Evolutionary conservation across 805 yeast genomes (phyloP).

Genomic region (Ogataea corticis): DNA sequence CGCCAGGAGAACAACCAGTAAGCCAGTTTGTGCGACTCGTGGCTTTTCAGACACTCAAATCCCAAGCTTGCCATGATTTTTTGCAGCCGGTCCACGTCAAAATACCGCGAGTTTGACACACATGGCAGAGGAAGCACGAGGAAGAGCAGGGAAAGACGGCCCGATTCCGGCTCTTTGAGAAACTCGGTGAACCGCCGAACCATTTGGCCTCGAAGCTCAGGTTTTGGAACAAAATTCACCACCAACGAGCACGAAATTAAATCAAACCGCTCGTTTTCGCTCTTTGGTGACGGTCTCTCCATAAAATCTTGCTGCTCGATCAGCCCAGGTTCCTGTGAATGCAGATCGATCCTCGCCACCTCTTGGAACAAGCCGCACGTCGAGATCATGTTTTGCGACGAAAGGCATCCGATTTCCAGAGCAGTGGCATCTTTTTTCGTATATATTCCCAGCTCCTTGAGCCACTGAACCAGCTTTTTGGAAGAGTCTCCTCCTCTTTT

Average conservation of each 20-base stretch:
- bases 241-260: constrained; percentile 84
- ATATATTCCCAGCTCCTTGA: constrained; percentile 38
- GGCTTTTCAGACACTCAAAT: constrained; percentile 44
- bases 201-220: constrained; percentile 76
- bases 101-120: constrained; percentile 77
- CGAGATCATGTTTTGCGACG: constrained; percentile 67
- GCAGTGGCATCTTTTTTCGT: constrained; percentile 38
- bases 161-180: constrained; percentile 38
- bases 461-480: constrained; percentile 73
- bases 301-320: constrained; percentile 83
- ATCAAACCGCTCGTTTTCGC: constrained; percentile 50
- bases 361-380: constrained; percentile 51
- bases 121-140: constrained; percentile 91
- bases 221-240: constrained; percentile 81
- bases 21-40: constrained; percentile 69
- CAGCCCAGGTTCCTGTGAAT: constrained; percentile 66
- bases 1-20: constrained; percentile 66
- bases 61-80: constrained; percentile 63
- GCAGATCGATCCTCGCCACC: constrained; percentile 71
- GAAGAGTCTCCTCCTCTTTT: constrained; percentile 93
- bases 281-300: constrained; percentile 62
- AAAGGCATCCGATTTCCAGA: constrained; percentile 82
- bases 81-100: constrained; percentile 44
- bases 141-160: constrained; percentile 49
- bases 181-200: constrained; percentile 57